Evolutionary conservation across 768 basidiomycete genomes (phyloP).

Genomic region (Termitomyces sp.): DNA sequence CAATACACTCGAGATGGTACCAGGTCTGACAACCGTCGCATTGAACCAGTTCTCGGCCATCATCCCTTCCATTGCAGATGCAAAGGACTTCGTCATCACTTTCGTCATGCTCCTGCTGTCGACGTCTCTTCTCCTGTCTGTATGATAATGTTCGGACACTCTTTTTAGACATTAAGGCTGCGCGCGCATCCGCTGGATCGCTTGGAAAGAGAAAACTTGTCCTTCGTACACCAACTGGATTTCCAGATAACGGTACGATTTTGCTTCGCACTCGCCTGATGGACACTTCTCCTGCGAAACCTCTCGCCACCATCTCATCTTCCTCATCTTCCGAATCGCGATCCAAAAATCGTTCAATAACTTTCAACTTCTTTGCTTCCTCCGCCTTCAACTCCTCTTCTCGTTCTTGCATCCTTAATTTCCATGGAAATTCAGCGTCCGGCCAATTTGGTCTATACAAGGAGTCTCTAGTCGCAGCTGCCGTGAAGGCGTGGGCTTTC

Average conservation of each 20-base stretch:
- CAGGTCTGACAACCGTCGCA: slow-evolving; percentile 78
- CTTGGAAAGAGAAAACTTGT: slow-evolving; percentile 43
- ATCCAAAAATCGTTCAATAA: slow-evolving; percentile 71
- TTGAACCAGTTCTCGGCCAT: slow-evolving; percentile 75
- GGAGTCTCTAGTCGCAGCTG: slow-evolving; percentile 25
- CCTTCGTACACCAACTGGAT: slow-evolving; percentile 29
- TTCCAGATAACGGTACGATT: slow-evolving; percentile 49
- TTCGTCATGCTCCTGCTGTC: slow-evolving; percentile 31
- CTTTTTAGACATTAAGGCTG: slow-evolving; percentile 69
- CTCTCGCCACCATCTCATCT: slow-evolving; percentile 24
- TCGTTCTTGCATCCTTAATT: slow-evolving; percentile 52
- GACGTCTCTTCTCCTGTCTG: slow-evolving; percentile 41
- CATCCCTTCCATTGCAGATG: slow-evolving; percentile 62
- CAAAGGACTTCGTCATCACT: slow-evolving; percentile 55
- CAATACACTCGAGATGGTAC: slow-evolving; percentile 82
- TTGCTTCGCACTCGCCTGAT: slow-evolving; percentile 51
- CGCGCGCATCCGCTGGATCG: slow-evolving; percentile 75
- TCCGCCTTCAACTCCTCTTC: slow-evolving; percentile 48
- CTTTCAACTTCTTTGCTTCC: slow-evolving; percentile 55
- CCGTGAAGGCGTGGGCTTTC: slow-evolving; percentile 19
- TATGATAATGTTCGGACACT: slow-evolving; percentile 60
- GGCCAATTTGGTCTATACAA: slow-evolving; percentile 69
- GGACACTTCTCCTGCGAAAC: slow-evolving; percentile 6
- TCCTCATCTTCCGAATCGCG: slow-evolving; percentile 66
- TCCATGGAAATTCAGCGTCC: slow-evolving; percentile 78